Evolutionary conservation across 2,329 filamentous ascomycete genomes (phyloP).

Genomic region (Colletotrichum lentis): DNA sequence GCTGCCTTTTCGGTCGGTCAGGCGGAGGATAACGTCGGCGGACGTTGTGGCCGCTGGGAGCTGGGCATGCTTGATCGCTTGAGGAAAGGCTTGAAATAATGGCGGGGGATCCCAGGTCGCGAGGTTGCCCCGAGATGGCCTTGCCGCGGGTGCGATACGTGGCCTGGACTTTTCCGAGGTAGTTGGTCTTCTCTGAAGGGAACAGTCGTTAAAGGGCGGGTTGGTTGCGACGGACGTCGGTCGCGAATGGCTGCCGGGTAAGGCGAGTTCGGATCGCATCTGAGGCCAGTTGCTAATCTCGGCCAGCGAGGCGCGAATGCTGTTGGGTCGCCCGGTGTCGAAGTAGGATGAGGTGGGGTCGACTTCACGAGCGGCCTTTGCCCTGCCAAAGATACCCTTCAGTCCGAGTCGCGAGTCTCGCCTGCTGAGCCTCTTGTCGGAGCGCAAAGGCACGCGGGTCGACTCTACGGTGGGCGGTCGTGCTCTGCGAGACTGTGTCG

Average conservation of each 20-base stretch:
- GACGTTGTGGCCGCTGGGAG: constrained; percentile 73
- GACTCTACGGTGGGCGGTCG: constrained; percentile 51
- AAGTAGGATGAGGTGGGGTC: constrained; percentile 46
- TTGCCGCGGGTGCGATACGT: constrained; percentile 18
- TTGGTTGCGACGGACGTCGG: constrained; percentile 22
- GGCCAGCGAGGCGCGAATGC: constrained; percentile 57
- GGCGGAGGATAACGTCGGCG: constrained; percentile 73
- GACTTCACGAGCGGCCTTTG: constrained; percentile 50
- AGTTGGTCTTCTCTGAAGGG: constrained; percentile 23
- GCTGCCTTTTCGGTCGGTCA: constrained; percentile 62
- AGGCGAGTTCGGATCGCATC: constrained; percentile 34
- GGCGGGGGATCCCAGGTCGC: constrained; percentile 74
- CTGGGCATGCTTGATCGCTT: constrained; percentile 78
- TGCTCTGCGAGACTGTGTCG: constrained; percentile 47
- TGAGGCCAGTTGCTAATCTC: constrained; percentile 57
- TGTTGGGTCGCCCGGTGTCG: constrained; percentile 46
- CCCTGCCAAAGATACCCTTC: constrained; percentile 60
- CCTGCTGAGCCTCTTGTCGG: constrained; percentile 51
- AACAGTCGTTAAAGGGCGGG: constrained; percentile 29
- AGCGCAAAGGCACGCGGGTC: constrained; percentile 54
- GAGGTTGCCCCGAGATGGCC: constrained; percentile 45
- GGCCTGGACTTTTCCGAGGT: constrained; percentile 28
- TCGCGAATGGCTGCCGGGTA: constrained; percentile 17
- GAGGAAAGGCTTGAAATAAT: constrained; percentile 86
- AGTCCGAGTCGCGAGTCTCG: constrained; percentile 63